Evolutionary conservation across 176 grass and related monocot genomes (phyloP).

Genomic region (Aegilops bicornis): DNA sequence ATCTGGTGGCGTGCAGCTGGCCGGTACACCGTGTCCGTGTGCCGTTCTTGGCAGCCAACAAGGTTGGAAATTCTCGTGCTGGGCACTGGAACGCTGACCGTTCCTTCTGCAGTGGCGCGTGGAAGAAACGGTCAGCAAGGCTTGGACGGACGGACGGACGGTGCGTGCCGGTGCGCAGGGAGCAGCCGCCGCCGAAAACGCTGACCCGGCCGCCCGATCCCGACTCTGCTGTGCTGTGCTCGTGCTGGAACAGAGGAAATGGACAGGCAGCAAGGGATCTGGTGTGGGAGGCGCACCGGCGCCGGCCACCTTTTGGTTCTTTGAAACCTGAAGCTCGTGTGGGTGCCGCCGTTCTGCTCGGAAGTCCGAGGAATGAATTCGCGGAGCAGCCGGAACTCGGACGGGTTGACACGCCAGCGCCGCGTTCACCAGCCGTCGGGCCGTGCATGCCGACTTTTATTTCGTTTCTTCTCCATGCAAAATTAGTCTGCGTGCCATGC

Average conservation of each 20-base stretch:
- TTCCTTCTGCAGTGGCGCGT: background rate
- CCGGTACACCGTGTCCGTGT: background rate
- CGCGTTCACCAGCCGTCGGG: background rate
- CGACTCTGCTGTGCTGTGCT: background rate
- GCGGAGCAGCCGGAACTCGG: background rate
- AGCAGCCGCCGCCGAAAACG: background rate
- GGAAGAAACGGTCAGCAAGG: slow-evolving; percentile 26
- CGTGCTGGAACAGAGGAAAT: background rate
- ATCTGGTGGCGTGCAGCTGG: background rate
- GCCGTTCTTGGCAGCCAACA: background rate
- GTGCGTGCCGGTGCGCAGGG: background rate
- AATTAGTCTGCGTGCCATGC: too few species aligned
- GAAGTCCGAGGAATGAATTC: slow-evolving; percentile 28
- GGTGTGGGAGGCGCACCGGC: too few species aligned
- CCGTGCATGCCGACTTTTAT: background rate
- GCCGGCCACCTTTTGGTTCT: too few species aligned
- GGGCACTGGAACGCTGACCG: background rate
- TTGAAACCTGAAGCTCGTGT: too few species aligned
- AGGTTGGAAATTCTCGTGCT: slow-evolving; percentile 19
- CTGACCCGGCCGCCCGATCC: background rate
- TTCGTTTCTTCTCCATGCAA: too few species aligned
- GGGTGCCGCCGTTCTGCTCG: too few species aligned
- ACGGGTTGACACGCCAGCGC: slow-evolving; percentile 17
- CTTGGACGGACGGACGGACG: too few species aligned
- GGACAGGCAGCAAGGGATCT: too few species aligned